Evolutionary conservation across 139 green algal species (phyloP), one percentile per base, ranked within the genome.

Genomic region (Volvox africanus): DNA sequence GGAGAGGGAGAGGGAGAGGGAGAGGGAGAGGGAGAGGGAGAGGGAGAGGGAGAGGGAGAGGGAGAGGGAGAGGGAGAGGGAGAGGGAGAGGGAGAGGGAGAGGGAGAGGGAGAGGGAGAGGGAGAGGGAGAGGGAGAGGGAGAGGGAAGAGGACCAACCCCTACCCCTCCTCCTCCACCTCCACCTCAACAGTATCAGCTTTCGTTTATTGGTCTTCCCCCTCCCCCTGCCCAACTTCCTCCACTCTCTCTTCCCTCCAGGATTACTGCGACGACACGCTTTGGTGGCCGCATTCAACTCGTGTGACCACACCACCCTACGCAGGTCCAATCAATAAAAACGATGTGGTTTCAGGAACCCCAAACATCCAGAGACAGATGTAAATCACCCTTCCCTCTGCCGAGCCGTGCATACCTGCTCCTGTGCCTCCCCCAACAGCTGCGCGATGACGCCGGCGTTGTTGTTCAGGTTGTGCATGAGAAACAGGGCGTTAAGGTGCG

Each of bases 321-420:
- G 24, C 65, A 73, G 65, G 24, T 30, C 65, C 65, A 73, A 73
- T 5, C 11, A 5, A 6, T 73, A 6, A 73, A n/a, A 73, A 28
- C 11, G 24, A 73, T 12, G 16, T 12, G 2, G 65, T 28, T 73
- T 73, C 11, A 73, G 12, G 65, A 17, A 24, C 65, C 65, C 21
- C 65, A 16, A 24, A 73, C 65, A 69, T 69, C 65, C 65, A 12
- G 21, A 73, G 65, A 73, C 2, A 73, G 2, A 28, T 73, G 11
- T 9, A 73, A 26, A 73, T 28, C 65, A 6, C 65, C 6, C 65
- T 28, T 30, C 2, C 65, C 11, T 24, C 2, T 24, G 65, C 65
- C 65, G 21, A 24, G 76, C 16, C 83, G n/a, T n/a, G n/a, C n/a
- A n/a, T n/a, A 94, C 93, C 91, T 95, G 93, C 79, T 95, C 93